These are phyloP conservation scores for Aureobasidium pullulans DNA, from an alignment of 2,329 filamentous ascomycete species.

Conservation along the genomic window DNA sequence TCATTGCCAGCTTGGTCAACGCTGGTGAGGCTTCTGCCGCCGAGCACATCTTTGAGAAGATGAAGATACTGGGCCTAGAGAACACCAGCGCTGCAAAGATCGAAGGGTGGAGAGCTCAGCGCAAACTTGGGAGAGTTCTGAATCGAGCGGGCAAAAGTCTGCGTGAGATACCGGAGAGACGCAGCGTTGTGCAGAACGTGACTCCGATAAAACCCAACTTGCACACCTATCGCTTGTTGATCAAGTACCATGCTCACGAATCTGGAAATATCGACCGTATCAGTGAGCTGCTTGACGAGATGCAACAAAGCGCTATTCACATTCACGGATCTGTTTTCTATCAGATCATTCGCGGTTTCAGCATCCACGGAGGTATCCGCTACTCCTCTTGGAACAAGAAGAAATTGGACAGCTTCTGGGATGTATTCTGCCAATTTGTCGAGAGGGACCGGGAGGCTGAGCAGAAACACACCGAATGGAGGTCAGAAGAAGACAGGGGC, in stretches of 20 bases:
- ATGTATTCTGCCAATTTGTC: constrained; percentile 46
- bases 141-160: constrained; percentile 37
- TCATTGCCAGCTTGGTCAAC: constrained; percentile 70
- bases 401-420: constrained; percentile 62
- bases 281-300: constrained; percentile 67
- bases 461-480: background rate
- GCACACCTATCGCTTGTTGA: constrained; percentile 70
- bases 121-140: constrained; percentile 41
- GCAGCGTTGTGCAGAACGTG: constrained; percentile 53
- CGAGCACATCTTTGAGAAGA: constrained; percentile 72
- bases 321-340: constrained; percentile 73
- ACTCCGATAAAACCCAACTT: constrained; percentile 66
- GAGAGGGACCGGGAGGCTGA: constrained; percentile 19
- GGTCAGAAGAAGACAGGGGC: constrained; percentile 19
- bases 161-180: constrained; percentile 38
- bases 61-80: constrained; percentile 58
- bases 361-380: constrained; percentile 58
- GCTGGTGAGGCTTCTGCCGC: constrained; percentile 71
- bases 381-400: constrained; percentile 64
- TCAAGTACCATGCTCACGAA: constrained; percentile 63
- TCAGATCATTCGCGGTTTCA: constrained; percentile 76
- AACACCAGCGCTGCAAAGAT: constrained; percentile 27
- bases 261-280: constrained; percentile 67
- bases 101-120: constrained; percentile 34
- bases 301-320: constrained; percentile 61